phyloP scores from a whole-genome alignment of 78 protist genomes.

The Planoprotostelium fungivorum region DNA sequence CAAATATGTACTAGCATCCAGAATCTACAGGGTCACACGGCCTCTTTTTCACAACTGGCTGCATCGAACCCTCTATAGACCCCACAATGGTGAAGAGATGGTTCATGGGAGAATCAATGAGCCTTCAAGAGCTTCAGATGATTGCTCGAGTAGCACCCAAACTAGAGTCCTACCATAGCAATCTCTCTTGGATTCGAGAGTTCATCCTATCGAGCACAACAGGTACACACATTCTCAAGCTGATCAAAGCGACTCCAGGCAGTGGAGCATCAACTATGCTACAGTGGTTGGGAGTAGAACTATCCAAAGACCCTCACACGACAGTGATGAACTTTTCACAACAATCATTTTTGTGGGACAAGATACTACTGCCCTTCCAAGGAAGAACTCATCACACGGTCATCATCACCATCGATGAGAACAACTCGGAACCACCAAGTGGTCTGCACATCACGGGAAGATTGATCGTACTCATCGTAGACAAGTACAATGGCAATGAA shows the following conservation, averaged over 20 bases:
- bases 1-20: no score
- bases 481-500: neutral
- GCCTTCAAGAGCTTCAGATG: no score
- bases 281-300: neutral
- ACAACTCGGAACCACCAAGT: neutral
- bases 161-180: no score
- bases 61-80: no score
- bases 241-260: neutral
- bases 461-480: neutral
- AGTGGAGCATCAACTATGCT: neutral
- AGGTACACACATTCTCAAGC: neutral
- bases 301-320: neutral
- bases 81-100: no score
- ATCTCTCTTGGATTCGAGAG: no score
- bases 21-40: no score
- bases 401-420: neutral
- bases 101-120: no score
- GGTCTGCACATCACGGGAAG: neutral
- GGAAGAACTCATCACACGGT: neutral
- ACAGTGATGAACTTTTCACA: neutral
- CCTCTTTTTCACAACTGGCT: no score
- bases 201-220: no score
- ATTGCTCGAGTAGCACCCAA: no score
- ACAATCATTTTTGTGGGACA: neutral
- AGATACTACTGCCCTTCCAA: neutral